Percentiles rank a stretch among this genome's conserved stretches.
Evolutionary conservation across 805 yeast species (phyloP).

Genomic region (Wickerhamiella australiensis): DNA sequence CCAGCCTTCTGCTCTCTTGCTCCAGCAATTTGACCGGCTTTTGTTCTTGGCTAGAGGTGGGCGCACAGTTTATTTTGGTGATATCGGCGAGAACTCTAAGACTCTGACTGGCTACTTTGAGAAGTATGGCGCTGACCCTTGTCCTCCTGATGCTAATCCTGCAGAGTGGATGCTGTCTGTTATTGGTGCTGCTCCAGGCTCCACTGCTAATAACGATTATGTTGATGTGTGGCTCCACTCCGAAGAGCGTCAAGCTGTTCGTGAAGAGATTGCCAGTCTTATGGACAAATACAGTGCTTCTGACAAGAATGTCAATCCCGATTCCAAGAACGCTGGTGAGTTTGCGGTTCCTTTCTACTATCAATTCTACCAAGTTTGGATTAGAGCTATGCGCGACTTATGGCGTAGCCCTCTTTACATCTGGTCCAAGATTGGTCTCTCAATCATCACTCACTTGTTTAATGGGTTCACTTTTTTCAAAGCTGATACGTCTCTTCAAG

Average conservation of each 20-base stretch:
- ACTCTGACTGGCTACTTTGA: constrained; percentile 56
- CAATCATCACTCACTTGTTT: constrained; percentile 43
- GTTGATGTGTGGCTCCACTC: constrained; percentile 47
- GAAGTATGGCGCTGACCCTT: constrained; percentile 56
- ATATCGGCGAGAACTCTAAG: constrained; percentile 52
- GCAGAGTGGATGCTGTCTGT: constrained; percentile 65
- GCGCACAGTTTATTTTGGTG: constrained; percentile 70
- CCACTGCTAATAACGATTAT: constrained; percentile 48
- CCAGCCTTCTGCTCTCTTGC: constrained; percentile 62
- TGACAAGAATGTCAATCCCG: constrained; percentile 20
- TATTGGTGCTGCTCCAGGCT: constrained; percentile 75
- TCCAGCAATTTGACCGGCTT: constrained; percentile 56
- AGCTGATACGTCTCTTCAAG: constrained; percentile 39
- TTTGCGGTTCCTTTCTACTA: constrained; percentile 39
- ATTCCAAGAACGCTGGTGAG: constrained; percentile 19
- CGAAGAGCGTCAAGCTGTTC: constrained; percentile 31
- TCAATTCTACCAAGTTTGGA: constrained; percentile 34
- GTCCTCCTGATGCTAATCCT: constrained; percentile 52
- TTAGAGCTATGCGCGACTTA: constrained; percentile 35
- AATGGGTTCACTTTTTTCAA: constrained; percentile 63
- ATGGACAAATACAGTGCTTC: constrained; percentile 25
- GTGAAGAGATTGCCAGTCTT: constrained; percentile 29
- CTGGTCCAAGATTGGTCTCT: constrained; percentile 44
- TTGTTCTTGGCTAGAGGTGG: constrained; percentile 65
- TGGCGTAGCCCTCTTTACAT: constrained; percentile 56